Base-by-base conservation (phyloP, 371 early-diverging fungal species). In the Massospora cicadina region DNA sequence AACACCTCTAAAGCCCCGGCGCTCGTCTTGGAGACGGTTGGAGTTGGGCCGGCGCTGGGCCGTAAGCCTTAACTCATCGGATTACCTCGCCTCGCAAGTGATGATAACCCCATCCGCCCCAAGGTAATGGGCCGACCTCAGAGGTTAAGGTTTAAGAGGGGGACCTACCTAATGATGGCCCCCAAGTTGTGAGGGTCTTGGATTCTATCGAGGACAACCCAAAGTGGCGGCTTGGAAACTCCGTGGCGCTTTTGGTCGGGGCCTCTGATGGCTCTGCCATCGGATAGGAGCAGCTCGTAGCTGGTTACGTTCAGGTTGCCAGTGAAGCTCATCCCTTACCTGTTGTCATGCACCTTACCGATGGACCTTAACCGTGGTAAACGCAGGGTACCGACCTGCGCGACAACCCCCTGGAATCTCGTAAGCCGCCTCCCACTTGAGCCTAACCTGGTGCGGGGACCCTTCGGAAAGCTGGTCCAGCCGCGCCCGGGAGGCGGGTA, bases 121-220 rank as follows among this genome's bases (percentile, higher is more conserved):
- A 43, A 43, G 43, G 43, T 10, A 43, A 43, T 43, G 43, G 5
- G 43, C 43, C 17, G 43, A 10, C 17, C 43, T 43, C 5, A 43
- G 17, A 5, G 5, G 17, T 43, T n/a, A n/a, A 43, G 17, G 43
- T 43, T 10, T 5, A 43, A 43, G 43, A 43, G 17, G 43, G 43
- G 17, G 17, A 5, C 17, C 28, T 57, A 57, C 58, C 58, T 57
- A 12, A 57, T 57, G 26, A 57, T 57, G 26, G 58, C 58, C 28
- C 58, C 58, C 58, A 57, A 57, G 26, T 57, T 57, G n/a, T 57
- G 58, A 23, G 58, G 58, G 58, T 57, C 58, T 12, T 12, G 7
- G 28, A 57, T 27, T 57, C 58, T 57, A 57, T 57, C 58, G 12
- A 57, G 28, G 28, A 57, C 58, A 23, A 57, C 25, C 58, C 58